Evolutionary conservation across 2,329 filamentous ascomycete genomes (phyloP).

Genomic region (Fusarium sp.): DNA sequence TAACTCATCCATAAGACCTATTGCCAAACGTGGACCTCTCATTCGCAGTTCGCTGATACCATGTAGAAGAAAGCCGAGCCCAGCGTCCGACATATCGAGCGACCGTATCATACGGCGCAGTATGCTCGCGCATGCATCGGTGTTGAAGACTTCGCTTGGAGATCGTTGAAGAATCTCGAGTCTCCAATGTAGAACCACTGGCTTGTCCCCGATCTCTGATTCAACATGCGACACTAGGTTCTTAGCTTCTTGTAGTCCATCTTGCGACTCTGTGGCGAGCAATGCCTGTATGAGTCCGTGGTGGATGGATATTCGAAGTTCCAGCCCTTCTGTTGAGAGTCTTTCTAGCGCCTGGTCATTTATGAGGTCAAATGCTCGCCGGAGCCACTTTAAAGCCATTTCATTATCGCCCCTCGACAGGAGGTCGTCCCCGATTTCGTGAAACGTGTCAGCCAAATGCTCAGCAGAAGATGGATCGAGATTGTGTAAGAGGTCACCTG

Average conservation of each 20-base stretch:
- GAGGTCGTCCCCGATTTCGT: conserved; percentile 74
- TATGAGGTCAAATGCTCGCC: conserved; percentile 70
- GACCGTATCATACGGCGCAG: conserved; percentile 69
- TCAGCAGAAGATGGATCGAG: conserved; percentile 65
- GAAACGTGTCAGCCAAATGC: conserved; percentile 72
- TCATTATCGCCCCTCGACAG: conserved; percentile 61
- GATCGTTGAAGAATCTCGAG: conserved; percentile 70
- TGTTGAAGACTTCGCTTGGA: conserved; percentile 59
- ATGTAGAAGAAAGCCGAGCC: conserved; percentile 72
- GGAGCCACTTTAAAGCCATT: conserved; percentile 76
- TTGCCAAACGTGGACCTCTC: conserved; percentile 59
- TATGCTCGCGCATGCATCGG: conserved; percentile 59
- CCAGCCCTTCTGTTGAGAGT: conserved; percentile 66
- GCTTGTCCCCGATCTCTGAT: conserved; percentile 68
- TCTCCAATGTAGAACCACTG: conserved; percentile 72
- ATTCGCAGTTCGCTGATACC: conserved; percentile 72
- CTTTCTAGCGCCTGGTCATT: conserved; percentile 62
- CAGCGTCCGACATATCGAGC: conserved; percentile 67
- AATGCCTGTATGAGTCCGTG: conserved; percentile 69
- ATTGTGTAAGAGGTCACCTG: conserved; percentile 50
- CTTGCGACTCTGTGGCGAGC: conserved; percentile 56
- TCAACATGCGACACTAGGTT: conserved; percentile 70
- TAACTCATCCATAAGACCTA: conserved; percentile 69
- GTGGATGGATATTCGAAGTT: conserved; percentile 72
- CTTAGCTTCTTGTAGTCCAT: conserved; percentile 61